Evolutionary conservation across 192 early-diverging fungal species (phyloP), one percentile per base, ranked within the genome.

Genomic region (Piromyces sp.): DNA sequence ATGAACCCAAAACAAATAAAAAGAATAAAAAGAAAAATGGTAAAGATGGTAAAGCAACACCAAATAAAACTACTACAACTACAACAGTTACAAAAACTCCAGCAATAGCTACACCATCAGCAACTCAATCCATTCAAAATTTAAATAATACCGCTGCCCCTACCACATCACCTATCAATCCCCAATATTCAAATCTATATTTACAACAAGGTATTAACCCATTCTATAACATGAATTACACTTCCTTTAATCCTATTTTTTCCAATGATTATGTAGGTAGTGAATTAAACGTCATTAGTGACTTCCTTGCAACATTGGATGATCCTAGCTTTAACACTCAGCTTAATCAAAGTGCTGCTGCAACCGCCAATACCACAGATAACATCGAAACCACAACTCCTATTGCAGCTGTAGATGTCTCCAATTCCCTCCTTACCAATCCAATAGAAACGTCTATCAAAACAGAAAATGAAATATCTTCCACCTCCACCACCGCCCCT

Each of bases 261-360:
- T 92, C 94, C 3, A 90, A 88, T 85, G 93, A 92, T 68, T 88
- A 90, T 79, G 92, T 91, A 90, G 94, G 94, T 28, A 90, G 95
- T 85, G 94, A 95, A 81, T 93, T 94, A 79, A 91, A 93, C 3
- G 92, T 95, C 16, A 88, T 95, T 80, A 92, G 86, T 26, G 87
- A 89, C 79, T 89, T 87, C 80, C 84, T 90, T 30, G 81, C 85
- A 33, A 84, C 83, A 1, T 81, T 85, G 58, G 85, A 85, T 79
- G 82, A 38, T 30, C 30, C 36, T n/a, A 90, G 90, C 79, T 89
- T 92, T 92, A 83, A 82, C 90, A 30, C 90, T 91, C 80, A 87
- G 85, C 17, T 81, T 33, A 33, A 33, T 33, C 31, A 33, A 33
- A 33, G 31, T 9, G 31, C 31, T 6, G 83, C 84, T 40, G 30